Conservation (phyloP, 192 early-diverging fungal genomes). For the Backusella psychrophila region DNA sequence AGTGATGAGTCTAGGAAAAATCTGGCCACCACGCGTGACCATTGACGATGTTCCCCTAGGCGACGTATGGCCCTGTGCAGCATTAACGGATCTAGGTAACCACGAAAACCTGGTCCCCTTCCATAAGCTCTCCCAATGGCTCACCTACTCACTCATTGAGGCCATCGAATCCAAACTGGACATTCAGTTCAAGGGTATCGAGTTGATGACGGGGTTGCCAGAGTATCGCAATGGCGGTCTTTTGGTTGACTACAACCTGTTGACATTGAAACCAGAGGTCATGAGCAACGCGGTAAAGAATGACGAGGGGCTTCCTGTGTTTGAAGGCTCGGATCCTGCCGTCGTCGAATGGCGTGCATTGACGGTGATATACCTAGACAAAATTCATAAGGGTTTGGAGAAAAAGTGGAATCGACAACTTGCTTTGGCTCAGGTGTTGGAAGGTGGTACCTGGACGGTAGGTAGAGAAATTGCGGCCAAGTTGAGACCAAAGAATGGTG, state of each 20-base stretch:
- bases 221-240: conserved; percentile 88
- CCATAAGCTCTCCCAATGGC: conserved; percentile 96
- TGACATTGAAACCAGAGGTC: conserved; percentile 54
- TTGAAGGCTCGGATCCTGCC: conserved; percentile 75
- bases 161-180: conserved; percentile 50
- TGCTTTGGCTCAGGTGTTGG: conserved; percentile 82
- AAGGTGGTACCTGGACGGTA: conserved; percentile 94
- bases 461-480: conserved; percentile 84
- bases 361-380: conserved; percentile 82
- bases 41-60: conserved; percentile 79
- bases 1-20: conserved; percentile 73
- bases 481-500: conserved; percentile 68
- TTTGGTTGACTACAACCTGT: conserved; percentile 83
- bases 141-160: conserved; percentile 90
- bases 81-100: conserved; percentile 44
- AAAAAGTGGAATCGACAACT: conserved; percentile 52
- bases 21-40: conserved; percentile 83
- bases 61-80: conserved; percentile 85
- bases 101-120: conserved; percentile 65
- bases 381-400: conserved; percentile 56
- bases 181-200: conserved; percentile 51
- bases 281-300: conserved; percentile 44
- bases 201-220: conserved; percentile 81
- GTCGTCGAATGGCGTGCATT: conserved; percentile 94
- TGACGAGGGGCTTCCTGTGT: conserved; percentile 56